phyloP scores from a whole-genome alignment of 495 filamentous ascomycete genomes.

The Oleoguttula mirabilis region DNA sequence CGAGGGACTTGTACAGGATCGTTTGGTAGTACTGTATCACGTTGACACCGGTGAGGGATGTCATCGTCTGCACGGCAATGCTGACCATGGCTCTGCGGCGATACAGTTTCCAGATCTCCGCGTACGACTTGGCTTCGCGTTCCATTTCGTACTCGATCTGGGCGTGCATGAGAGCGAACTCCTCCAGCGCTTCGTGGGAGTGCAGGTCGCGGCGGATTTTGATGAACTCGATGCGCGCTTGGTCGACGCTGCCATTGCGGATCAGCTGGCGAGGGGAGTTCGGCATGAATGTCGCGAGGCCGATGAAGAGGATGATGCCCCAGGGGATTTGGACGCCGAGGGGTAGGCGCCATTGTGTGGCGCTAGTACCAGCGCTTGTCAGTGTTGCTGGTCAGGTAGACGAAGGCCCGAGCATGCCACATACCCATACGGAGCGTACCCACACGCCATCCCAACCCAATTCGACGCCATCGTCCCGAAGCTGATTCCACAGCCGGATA shows the following conservation, averaged over 20 bases:
- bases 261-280: constrained; percentile 46
- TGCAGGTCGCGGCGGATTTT: constrained; percentile 39
- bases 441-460: constrained; percentile 45
- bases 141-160: constrained; percentile 52
- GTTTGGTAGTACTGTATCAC: constrained; percentile 42
- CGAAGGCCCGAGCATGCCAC: no score
- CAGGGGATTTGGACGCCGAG: constrained; percentile 48
- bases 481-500: constrained; percentile 46
- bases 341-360: constrained; percentile 46
- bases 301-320: constrained; percentile 46
- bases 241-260: constrained; percentile 40
- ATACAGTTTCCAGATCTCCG: constrained; percentile 42
- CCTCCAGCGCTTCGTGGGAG: constrained; percentile 38
- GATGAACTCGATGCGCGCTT: constrained; percentile 39
- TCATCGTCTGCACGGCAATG: constrained; percentile 48
- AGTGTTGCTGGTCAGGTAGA: no score
- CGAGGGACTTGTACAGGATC: constrained; percentile 44
- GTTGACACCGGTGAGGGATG: constrained; percentile 44
- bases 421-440: constrained; percentile 43
- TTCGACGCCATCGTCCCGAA: constrained; percentile 37
- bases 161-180: constrained; percentile 43
- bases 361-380: no score
- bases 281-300: constrained; percentile 47
- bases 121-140: constrained; percentile 41
- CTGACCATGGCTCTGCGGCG: constrained; percentile 41